phyloP scores from a whole-genome alignment of 768 basidiomycete genomes.

The Pleurotus giganteus region DNA sequence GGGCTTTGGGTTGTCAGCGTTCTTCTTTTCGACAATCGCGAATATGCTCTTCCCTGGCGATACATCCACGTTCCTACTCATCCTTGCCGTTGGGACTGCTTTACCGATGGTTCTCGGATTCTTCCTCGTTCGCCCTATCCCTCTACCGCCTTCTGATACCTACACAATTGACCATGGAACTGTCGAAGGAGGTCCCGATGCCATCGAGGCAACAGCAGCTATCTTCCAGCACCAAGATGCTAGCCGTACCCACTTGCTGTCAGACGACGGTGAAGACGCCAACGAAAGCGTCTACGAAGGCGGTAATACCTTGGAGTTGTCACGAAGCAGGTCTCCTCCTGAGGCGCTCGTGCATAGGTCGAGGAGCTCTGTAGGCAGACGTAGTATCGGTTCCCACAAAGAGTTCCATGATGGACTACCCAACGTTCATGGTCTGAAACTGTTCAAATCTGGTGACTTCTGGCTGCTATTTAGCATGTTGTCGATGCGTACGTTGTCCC shows the following conservation, averaged over 20 bases:
- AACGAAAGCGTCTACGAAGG: conserved; percentile 14
- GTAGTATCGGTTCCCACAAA: neutral
- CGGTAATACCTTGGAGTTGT: conserved; percentile 2
- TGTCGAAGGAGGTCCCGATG: conserved; percentile 13
- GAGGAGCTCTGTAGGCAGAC: neutral
- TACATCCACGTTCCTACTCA: conserved; percentile 71
- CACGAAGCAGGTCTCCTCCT: neutral
- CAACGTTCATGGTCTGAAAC: conserved; percentile 20
- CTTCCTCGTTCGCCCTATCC: conserved; percentile 69
- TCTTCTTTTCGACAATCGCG: conserved; percentile 80
- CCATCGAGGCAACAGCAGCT: conserved; percentile 4
- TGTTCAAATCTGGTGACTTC: conserved; percentile 22
- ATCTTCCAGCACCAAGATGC: conserved; percentile 17
- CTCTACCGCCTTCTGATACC: conserved; percentile 42
- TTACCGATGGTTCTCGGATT: conserved; percentile 78
- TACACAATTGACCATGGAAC: conserved; percentile 13
- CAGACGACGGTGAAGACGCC: conserved; percentile 8
- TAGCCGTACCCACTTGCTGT: conserved; percentile 12
- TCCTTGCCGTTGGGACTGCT: conserved; percentile 77
- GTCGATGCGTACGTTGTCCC: conserved; percentile 47
- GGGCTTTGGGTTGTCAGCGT: conserved; percentile 89
- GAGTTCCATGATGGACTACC: conserved; percentile 11
- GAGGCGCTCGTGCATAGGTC: neutral
- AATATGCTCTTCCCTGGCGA: conserved; percentile 73
- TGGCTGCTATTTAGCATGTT: conserved; percentile 44